phyloP scores from a whole-genome alignment of 176 grass and related monocot genomes.

The Oryza coarctata region DNA sequence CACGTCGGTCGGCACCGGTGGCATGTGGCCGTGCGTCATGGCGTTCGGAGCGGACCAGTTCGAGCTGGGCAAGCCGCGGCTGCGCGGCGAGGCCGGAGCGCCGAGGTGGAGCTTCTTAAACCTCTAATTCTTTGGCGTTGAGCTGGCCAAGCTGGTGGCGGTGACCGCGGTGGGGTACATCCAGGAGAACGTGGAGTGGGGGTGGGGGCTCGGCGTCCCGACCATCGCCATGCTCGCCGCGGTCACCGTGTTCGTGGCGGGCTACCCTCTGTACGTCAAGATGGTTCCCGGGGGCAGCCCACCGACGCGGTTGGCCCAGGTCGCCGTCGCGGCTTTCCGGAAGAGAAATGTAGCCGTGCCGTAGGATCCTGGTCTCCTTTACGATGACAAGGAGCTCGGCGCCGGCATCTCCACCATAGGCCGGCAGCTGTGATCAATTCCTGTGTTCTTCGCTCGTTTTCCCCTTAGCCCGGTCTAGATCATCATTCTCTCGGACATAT shows the following conservation, averaged over 20 bases:
- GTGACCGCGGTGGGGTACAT: conserved; percentile 61
- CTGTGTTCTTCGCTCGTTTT: no score
- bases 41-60: conserved; percentile 85
- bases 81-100: not conserved
- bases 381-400: conserved; percentile 64
- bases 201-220: conserved; percentile 60
- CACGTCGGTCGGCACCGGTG: conserved; percentile 67
- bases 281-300: conserved; percentile 62
- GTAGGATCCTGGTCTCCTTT: conserved; percentile 38
- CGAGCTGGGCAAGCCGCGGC: conserved; percentile 15
- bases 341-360: conserved; percentile 47
- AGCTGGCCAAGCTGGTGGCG: conserved; percentile 46
- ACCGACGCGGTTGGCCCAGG: conserved; percentile 50
- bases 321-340: conserved; percentile 48
- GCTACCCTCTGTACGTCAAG: conserved; percentile 57
- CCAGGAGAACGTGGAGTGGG: conserved; percentile 68
- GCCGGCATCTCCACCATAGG: conserved; percentile 50
- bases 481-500: no score
- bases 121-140: conserved; percentile 66
- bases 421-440: no score
- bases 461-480: no score
- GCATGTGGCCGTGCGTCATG: conserved; percentile 70
- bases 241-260: conserved; percentile 52
- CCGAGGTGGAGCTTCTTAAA: conserved; percentile 68
- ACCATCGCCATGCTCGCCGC: conserved; percentile 58